Evolutionary conservation across 441 rosid genomes (phyloP).

Genomic region (Syzygium malaccense): DNA sequence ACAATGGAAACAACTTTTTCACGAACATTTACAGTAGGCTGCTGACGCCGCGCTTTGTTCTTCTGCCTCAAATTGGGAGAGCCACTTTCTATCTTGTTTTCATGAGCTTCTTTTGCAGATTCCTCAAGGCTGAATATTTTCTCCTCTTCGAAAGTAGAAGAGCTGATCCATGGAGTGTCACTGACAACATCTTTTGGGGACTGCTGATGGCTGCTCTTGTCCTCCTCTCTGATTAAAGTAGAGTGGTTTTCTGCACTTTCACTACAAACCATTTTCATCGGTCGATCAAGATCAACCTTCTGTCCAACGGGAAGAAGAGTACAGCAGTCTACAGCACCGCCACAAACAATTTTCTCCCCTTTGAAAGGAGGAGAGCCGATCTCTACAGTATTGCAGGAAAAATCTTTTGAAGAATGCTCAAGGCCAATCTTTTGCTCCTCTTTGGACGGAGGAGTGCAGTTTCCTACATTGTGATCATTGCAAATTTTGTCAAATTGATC

Average conservation of each 20-base stretch:
- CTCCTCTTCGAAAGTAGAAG: not conserved
- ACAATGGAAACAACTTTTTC: not conserved
- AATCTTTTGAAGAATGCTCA: not conserved
- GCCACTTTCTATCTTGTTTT: not conserved
- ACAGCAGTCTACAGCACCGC: not conserved
- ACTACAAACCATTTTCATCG: not conserved
- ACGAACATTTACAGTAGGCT: conserved; percentile 23
- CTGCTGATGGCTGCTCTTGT: not conserved
- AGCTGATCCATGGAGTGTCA: not conserved
- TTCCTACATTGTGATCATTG: not conserved
- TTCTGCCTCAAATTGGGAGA: not conserved
- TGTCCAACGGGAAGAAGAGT: not conserved
- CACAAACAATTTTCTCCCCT: not conserved
- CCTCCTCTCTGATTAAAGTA: not conserved
- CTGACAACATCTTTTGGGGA: not conserved
- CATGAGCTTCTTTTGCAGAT: not conserved
- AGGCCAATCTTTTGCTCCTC: not conserved
- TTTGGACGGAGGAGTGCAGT: not conserved
- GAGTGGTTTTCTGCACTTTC: not conserved
- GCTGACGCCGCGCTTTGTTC: conserved; percentile 11
- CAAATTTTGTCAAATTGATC: not conserved
- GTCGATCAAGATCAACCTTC: not conserved
- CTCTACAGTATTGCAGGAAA: not conserved
- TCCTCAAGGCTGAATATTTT: not conserved
- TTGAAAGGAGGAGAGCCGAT: not conserved